Conservation (phyloP, 2,329 filamentous ascomycete species). For the Rhexocercosporidium sp. region DNA sequence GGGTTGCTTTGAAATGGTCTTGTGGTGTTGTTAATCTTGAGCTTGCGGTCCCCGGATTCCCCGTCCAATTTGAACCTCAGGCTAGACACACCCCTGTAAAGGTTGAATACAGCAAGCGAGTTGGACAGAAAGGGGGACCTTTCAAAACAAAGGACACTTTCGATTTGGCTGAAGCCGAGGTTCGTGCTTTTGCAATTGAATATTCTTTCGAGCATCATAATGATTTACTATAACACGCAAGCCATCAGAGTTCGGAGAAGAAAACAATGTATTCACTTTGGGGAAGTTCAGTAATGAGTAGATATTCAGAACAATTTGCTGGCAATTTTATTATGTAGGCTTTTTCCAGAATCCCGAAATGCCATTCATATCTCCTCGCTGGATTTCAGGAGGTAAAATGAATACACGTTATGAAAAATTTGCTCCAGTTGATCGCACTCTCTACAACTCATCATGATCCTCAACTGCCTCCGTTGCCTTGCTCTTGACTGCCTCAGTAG, state of each 20-base stretch:
- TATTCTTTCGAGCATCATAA: too few relatives aligned
- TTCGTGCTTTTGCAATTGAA: too few relatives aligned
- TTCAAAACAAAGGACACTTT: neutral
- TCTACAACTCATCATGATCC: constrained; percentile 79
- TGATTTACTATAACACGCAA: neutral
- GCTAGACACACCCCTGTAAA: neutral
- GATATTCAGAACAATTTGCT: neutral
- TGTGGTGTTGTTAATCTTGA: constrained; percentile 5
- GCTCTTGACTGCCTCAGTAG: constrained; percentile 53
- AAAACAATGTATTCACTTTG: neutral
- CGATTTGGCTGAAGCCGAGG: neutral
- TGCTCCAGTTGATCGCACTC: constrained; percentile 20
- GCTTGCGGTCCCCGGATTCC: neutral
- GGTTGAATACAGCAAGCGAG: neutral
- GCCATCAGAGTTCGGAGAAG: neutral
- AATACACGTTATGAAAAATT: constrained; percentile 34
- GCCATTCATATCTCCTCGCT: constrained; percentile 12
- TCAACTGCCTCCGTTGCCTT: constrained; percentile 54
- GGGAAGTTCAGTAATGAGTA: neutral
- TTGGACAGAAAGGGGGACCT: neutral
- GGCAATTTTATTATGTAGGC: constrained; percentile 22
- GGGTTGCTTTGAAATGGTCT: constrained; percentile 7
- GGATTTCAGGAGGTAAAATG: constrained; percentile 29
- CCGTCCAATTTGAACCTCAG: neutral
- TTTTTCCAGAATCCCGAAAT: constrained; percentile 17